These are phyloP conservation scores for Coemansia nantahalensis DNA, from an alignment of 192 early-diverging fungal species.

Conservation along the genomic window DNA sequence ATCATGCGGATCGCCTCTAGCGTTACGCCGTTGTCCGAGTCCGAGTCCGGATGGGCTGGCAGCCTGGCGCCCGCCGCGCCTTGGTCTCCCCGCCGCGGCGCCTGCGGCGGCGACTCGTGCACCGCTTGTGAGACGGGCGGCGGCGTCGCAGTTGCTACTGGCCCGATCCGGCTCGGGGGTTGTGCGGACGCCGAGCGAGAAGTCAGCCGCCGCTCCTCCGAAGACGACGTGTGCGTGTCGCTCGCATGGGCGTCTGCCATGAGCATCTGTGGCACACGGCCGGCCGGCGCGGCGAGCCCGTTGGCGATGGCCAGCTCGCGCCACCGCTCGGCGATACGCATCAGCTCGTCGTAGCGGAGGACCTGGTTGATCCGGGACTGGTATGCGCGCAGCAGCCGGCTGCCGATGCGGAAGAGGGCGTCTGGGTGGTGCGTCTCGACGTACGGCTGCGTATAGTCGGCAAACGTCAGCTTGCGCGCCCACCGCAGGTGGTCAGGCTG, in stretches of 20 bases:
- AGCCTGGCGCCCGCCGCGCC: background rate
- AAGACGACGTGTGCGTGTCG: slow-evolving; percentile 20
- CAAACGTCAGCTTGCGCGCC: slow-evolving; percentile 53
- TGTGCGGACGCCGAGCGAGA: background rate
- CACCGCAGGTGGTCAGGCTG: slow-evolving; percentile 53
- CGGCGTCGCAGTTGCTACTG: too few relatives aligned
- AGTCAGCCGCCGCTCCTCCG: slow-evolving; percentile 9
- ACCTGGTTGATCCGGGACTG: slow-evolving; percentile 43
- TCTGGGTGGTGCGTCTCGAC: slow-evolving; percentile 51
- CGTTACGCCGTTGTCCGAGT: background rate
- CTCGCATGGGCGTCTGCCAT: slow-evolving; percentile 10
- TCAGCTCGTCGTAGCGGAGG: slow-evolving; percentile 52
- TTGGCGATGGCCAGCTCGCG: slow-evolving; percentile 32
- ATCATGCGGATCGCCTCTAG: too few relatives aligned
- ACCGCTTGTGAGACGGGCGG: too few relatives aligned
- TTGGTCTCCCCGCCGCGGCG: slow-evolving; percentile 23
- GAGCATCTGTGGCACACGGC: slow-evolving; percentile 13
- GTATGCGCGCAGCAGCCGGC: slow-evolving; percentile 48
- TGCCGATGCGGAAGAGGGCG: slow-evolving; percentile 51
- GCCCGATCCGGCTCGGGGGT: background rate
- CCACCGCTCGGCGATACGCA: slow-evolving; percentile 53
- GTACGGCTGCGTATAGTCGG: slow-evolving; percentile 52
- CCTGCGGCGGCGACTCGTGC: slow-evolving; percentile 16
- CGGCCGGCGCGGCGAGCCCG: slow-evolving; percentile 4
- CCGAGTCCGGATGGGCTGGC: background rate